Base-by-base conservation (phyloP, 164 flowering plant genomes). In the Berberis thunbergii region DNA sequence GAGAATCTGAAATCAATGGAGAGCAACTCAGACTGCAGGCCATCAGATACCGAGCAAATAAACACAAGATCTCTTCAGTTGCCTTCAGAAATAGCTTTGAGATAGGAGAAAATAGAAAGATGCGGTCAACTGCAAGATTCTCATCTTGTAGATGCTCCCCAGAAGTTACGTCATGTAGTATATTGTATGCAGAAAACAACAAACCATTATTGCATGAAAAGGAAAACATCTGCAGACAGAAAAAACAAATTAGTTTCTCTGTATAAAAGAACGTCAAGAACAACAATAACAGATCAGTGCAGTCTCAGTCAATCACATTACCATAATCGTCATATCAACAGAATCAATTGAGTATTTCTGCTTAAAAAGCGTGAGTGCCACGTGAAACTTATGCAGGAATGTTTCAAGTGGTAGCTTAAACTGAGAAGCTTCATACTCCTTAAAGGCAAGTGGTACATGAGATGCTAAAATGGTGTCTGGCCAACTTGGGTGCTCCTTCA, bases 401-500 rank as follows among this genome's bases (percentile, higher is more conserved):
- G 62, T 70, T 67, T 78, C 74, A 52, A 76, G 67, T 68, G 64
- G 67, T 62, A 57, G 72, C 54, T 72, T 70, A 64, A 64, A 74
- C 41, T 78, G 78, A 66, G 69, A 59, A 74, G 62, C 44, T 56
- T 72, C 78, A 66, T 57, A 54, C 62, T 75, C 79, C 65, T 26
- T 62, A 72, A 52, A 68, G 43, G 45, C 60, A 38, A 45, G 45
- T 44, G 59, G 64, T 60, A 69, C 65, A n/a, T 54, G 45, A 70
- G 65, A 66, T 56, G 57, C 59, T 40, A 55, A 45, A n/a, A 48
- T 61, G 39, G 59, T 43, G 54, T 64, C 66, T 64, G 69, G 70
- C 85, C 88, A 89, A 75, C 77, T 72, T 55, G 91, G 96, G 73
- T 87, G 91, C 73, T 88, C 90, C 71, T 50, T 70, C 45, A 88